phyloP scores from a whole-genome alignment of 1,284 basidiomycete genomes.

The Cutaneotrichosporon sp. region DNA sequence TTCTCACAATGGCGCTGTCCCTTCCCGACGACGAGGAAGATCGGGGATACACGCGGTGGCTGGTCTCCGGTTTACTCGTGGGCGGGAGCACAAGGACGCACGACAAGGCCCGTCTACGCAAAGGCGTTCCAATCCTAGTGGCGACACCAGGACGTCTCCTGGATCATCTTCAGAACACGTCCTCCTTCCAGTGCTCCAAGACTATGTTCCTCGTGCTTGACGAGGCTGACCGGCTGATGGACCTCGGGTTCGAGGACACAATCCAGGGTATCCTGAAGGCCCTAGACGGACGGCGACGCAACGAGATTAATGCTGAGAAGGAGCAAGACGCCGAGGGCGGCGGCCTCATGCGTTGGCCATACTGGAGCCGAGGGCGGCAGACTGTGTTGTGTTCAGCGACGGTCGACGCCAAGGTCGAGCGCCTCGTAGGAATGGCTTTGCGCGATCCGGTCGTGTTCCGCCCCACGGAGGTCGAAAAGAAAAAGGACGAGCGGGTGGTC shows the following conservation, averaged over 20 bases:
- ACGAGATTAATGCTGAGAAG: slow-evolving; percentile 65
- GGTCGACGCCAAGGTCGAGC: slow-evolving; percentile 89
- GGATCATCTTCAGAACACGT: slow-evolving; percentile 75
- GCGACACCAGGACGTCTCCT: slow-evolving; percentile 66
- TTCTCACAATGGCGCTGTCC: slow-evolving; percentile 67
- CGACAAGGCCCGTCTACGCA: slow-evolving; percentile 67
- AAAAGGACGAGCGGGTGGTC: slow-evolving; percentile 19
- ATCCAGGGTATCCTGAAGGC: slow-evolving; percentile 77
- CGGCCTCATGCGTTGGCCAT: slow-evolving; percentile 49
- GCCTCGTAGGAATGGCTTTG: slow-evolving; percentile 78
- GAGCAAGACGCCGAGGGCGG: slow-evolving; percentile 59
- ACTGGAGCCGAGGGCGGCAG: slow-evolving; percentile 69
- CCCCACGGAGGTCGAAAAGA: slow-evolving; percentile 22
- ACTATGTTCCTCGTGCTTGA: slow-evolving; percentile 94
- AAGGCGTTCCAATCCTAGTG: slow-evolving; percentile 67
- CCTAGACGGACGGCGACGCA: slow-evolving; percentile 69
- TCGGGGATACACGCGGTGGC: slow-evolving; percentile 74
- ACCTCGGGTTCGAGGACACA: slow-evolving; percentile 62
- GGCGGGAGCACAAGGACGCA: slow-evolving; percentile 68
- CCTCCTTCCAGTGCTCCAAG: slow-evolving; percentile 84
- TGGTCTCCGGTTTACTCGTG: slow-evolving; percentile 86
- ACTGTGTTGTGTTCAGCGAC: slow-evolving; percentile 96
- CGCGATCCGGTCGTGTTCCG: slow-evolving; percentile 53
- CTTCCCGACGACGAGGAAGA: slow-evolving; percentile 31
- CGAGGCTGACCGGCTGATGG: slow-evolving; percentile 87